Conservation (phyloP, 2,329 filamentous ascomycete genomes). For the Cytospora chrysosperma region DNA sequence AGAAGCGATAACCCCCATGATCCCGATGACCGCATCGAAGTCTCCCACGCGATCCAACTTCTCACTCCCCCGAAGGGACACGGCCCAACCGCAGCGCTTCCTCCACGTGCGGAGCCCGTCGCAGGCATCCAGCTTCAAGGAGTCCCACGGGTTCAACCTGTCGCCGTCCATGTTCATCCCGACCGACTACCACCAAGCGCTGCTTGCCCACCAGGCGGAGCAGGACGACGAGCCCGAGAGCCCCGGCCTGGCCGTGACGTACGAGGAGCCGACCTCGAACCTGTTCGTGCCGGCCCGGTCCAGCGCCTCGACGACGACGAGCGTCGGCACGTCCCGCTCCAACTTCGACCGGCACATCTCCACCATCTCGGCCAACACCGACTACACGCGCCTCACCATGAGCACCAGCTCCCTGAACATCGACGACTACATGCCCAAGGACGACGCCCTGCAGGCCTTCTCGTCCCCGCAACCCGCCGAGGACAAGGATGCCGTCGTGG, state of each 20-base stretch:
- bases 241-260: constrained; percentile 32
- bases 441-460: constrained; percentile 20
- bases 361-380: constrained; percentile 50
- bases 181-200: constrained; percentile 56
- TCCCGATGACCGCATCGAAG: constrained; percentile 34
- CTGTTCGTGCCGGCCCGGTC: constrained; percentile 43
- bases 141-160: constrained; percentile 57
- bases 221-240: constrained; percentile 35
- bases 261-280: constrained; percentile 36
- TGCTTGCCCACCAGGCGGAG: constrained; percentile 42
- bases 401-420: constrained; percentile 48
- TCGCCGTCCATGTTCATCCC: constrained; percentile 65
- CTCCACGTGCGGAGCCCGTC: constrained; percentile 44
- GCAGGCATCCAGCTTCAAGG: constrained; percentile 54
- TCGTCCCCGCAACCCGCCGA: too few species aligned
- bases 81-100: constrained; percentile 29
- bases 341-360: constrained; percentile 54
- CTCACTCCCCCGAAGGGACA: constrained; percentile 47
- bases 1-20: constrained; percentile 47
- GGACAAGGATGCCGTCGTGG: constrained; percentile 25
- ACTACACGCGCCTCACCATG: constrained; percentile 52
- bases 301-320: constrained; percentile 56
- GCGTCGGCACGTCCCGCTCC: constrained; percentile 47
- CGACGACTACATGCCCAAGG: constrained; percentile 29
- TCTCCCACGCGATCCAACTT: constrained; percentile 50